Conservation (phyloP, 2,329 filamentous ascomycete genomes). For the Monosporascus ibericus region DNA sequence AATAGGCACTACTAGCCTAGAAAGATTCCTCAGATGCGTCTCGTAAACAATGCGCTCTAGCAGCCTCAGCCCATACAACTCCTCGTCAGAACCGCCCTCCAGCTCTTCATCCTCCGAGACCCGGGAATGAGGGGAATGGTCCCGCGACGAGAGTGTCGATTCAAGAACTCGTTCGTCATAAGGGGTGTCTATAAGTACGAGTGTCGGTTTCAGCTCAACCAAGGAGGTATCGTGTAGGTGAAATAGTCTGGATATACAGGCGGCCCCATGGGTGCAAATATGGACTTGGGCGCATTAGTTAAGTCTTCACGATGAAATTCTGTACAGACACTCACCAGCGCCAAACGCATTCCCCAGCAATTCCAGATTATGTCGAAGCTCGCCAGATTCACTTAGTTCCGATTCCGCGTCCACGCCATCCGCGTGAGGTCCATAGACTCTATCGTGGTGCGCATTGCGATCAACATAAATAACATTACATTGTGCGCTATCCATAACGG, state of each 20-base stretch:
- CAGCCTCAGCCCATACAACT: conserved; percentile 49
- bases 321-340: conserved; percentile 36
- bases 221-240: conserved; percentile 46
- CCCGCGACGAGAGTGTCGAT: conserved; percentile 28
- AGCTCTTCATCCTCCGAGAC: conserved; percentile 28
- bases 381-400: conserved; percentile 24
- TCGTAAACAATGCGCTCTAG: conserved; percentile 53
- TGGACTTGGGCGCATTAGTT: conserved; percentile 36
- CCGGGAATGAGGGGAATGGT: conserved; percentile 39
- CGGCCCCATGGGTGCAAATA: conserved; percentile 45
- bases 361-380: conserved; percentile 39
- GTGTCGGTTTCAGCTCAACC: conserved; percentile 47
- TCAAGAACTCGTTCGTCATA: conserved; percentile 40
- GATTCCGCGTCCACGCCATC: conserved; percentile 27
- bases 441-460: conserved; percentile 43
- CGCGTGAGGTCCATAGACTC: conserved; percentile 29
- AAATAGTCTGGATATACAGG: conserved; percentile 48
- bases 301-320: neutral
- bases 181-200: conserved; percentile 52
- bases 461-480: conserved; percentile 58
- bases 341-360: conserved; percentile 49
- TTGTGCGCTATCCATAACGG: conserved; percentile 50
- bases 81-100: conserved; percentile 38
- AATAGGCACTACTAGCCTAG: conserved; percentile 51
- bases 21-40: conserved; percentile 48